Conservation (phyloP, 805 yeast species). For the Wickerhamiella azymoides region DNA sequence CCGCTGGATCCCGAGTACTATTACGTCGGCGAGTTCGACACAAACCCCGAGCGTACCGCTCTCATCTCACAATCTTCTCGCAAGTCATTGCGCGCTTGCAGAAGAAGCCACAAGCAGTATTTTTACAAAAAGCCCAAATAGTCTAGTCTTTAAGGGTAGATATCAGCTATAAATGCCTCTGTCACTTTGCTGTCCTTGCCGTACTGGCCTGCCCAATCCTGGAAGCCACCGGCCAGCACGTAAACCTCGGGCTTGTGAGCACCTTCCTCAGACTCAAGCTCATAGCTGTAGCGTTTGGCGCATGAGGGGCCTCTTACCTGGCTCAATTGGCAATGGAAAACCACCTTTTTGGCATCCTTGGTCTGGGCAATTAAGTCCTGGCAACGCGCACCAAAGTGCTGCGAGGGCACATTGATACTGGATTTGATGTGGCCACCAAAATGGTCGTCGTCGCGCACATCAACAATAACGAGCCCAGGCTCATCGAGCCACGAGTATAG, state of each 20-base stretch:
- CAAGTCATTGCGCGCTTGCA: slow-evolving; percentile 69
- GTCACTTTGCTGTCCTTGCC: slow-evolving; percentile 57
- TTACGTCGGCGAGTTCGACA: slow-evolving; percentile 73
- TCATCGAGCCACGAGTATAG: slow-evolving; percentile 10
- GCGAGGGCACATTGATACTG: slow-evolving; percentile 43
- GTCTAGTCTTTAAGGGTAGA: slow-evolving; percentile 17
- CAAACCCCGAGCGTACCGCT: slow-evolving; percentile 50
- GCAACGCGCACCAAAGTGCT: slow-evolving; percentile 29
- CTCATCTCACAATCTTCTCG: slow-evolving; percentile 67
- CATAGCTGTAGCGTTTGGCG: slow-evolving; percentile 38
- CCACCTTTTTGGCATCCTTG: slow-evolving; percentile 35
- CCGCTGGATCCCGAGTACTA: slow-evolving; percentile 88
- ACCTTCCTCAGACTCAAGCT: neutral
- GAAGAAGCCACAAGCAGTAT: slow-evolving; percentile 86
- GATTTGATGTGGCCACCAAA: slow-evolving; percentile 60
- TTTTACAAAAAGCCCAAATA: slow-evolving; percentile 48
- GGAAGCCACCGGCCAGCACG: slow-evolving; percentile 76
- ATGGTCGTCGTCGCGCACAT: slow-evolving; percentile 74
- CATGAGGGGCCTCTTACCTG: slow-evolving; percentile 89
- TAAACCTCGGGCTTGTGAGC: slow-evolving; percentile 35
- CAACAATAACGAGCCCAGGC: slow-evolving; percentile 33
- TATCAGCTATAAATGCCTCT: slow-evolving; percentile 38
- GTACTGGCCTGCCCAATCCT: slow-evolving; percentile 62
- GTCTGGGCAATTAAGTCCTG: slow-evolving; percentile 29
- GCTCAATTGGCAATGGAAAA: slow-evolving; percentile 83